Conservation (phyloP, 768 basidiomycete species). For the Lactifluus volemus region DNA sequence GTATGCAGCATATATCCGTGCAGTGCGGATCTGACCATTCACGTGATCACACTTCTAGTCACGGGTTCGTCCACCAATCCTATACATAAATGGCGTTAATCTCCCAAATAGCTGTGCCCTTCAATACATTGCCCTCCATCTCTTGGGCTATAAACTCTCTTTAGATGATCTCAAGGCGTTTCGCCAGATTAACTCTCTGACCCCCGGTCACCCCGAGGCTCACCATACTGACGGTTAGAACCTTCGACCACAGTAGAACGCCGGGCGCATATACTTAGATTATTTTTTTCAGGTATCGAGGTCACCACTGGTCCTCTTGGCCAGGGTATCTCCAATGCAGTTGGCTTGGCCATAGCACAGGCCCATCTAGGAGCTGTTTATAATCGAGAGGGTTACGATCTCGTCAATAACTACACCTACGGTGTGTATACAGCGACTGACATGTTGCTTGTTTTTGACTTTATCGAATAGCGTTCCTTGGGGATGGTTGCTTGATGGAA, state of each 20-base stretch:
- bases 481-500: slow-evolving; percentile 97
- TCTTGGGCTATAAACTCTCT: slow-evolving; percentile 85
- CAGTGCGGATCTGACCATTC: neutral
- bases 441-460: slow-evolving; percentile 5
- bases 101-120: slow-evolving; percentile 63
- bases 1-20: slow-evolving; percentile 34
- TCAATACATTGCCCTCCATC: slow-evolving; percentile 87
- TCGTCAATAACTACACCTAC: slow-evolving; percentile 85
- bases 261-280: slow-evolving; percentile 3
- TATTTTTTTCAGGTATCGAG: slow-evolving; percentile 50
- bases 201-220: slow-evolving; percentile 88
- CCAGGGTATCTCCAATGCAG: slow-evolving; percentile 89
- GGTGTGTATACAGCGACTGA: slow-evolving; percentile 35
- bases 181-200: slow-evolving; percentile 84
- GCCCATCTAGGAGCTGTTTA: slow-evolving; percentile 84
- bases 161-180: slow-evolving; percentile 90
- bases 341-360: slow-evolving; percentile 90
- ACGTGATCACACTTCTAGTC: slow-evolving; percentile 34
- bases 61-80: slow-evolving; percentile 52
- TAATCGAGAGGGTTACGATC: slow-evolving; percentile 77
- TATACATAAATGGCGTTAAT: neutral
- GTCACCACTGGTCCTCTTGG: slow-evolving; percentile 96
- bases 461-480: slow-evolving; percentile 61
- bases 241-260: neutral
- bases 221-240: slow-evolving; percentile 52